These are phyloP conservation scores for Pseudocercospora vitis DNA, from an alignment of 2,329 filamentous ascomycete species.

Conservation along the genomic window DNA sequence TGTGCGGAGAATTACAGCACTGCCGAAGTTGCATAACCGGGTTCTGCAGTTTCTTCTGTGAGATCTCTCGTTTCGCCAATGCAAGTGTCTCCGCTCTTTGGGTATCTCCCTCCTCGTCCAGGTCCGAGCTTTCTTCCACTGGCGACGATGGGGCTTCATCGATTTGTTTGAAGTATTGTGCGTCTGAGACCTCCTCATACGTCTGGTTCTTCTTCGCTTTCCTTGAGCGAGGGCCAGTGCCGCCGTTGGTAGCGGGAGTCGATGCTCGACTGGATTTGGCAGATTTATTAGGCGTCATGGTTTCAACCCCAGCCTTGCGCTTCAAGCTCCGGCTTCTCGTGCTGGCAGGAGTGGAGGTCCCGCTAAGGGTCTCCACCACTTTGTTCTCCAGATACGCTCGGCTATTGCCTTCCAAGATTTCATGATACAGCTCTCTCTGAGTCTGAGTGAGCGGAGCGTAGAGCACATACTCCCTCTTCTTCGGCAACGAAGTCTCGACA, in stretches of 20 bases:
- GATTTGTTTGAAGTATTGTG: conserved; percentile 78
- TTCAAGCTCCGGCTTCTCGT: conserved; percentile 54
- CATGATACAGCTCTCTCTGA: conserved; percentile 86
- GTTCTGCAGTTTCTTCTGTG: conserved; percentile 88
- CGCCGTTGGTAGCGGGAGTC: conserved; percentile 62
- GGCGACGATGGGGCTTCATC: conserved; percentile 52
- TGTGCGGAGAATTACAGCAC: conserved; percentile 90
- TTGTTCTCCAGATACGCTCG: conserved; percentile 69
- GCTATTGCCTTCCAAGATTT: conserved; percentile 62
- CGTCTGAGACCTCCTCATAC: conserved; percentile 73
- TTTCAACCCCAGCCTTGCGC: conserved; percentile 52
- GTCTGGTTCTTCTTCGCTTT: conserved; percentile 57
- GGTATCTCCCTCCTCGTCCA: conserved; percentile 59
- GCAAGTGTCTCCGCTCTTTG: conserved; percentile 68
- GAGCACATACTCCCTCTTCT: conserved; percentile 93
- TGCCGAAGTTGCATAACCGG: conserved; percentile 87
- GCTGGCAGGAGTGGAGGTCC: conserved; percentile 52
- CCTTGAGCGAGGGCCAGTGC: conserved; percentile 53
- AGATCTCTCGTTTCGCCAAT: conserved; percentile 82
- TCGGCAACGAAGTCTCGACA: conserved; percentile 85
- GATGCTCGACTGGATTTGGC: conserved; percentile 71
- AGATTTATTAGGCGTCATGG: conserved; percentile 64
- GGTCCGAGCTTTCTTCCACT: conserved; percentile 42
- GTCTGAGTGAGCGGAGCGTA: conserved; percentile 89
- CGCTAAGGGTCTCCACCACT: conserved; percentile 63